Conservation (phyloP, 306 rosid species). For the Urtica urens region DNA sequence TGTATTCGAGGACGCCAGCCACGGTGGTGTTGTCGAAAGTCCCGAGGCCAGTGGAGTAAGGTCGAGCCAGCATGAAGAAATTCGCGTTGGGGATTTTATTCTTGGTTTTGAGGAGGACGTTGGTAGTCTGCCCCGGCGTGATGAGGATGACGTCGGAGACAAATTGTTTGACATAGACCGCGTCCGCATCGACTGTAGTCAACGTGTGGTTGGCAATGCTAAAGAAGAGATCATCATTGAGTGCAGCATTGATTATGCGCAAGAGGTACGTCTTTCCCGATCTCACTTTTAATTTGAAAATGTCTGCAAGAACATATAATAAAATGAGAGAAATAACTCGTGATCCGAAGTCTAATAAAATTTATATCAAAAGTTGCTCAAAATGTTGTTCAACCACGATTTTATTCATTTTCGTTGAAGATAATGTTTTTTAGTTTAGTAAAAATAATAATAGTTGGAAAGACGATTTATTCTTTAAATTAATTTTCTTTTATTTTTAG, state of each 20-base stretch:
- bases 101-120: constrained; percentile 42
- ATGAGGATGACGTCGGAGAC: constrained; percentile 26
- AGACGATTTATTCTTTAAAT: too few relatives aligned
- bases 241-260: constrained; percentile 68
- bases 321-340: too few relatives aligned
- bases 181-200: constrained; percentile 55
- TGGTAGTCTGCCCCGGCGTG: constrained; percentile 64
- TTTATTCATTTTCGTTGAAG: too few relatives aligned
- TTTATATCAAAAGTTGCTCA: too few relatives aligned
- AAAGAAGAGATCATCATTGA: constrained; percentile 70
- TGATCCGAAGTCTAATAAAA: too few relatives aligned
- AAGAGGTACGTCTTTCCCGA: constrained; percentile 62
- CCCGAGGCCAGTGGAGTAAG: constrained; percentile 59
- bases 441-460: too few relatives aligned
- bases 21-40: constrained; percentile 67
- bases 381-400: too few relatives aligned
- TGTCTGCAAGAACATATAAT: constrained; percentile 26
- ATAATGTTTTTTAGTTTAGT: too few relatives aligned
- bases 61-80: constrained; percentile 54
- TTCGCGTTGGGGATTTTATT: constrained; percentile 30
- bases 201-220: constrained; percentile 68
- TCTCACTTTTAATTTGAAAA: constrained; percentile 49
- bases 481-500: too few relatives aligned
- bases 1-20: constrained; percentile 53
- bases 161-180: constrained; percentile 49